Percentiles rank a stretch among this genome's conserved stretches.
phyloP scores from a whole-genome alignment of 2,329 filamentous ascomycete species.

The Aspergillus sp. region DNA sequence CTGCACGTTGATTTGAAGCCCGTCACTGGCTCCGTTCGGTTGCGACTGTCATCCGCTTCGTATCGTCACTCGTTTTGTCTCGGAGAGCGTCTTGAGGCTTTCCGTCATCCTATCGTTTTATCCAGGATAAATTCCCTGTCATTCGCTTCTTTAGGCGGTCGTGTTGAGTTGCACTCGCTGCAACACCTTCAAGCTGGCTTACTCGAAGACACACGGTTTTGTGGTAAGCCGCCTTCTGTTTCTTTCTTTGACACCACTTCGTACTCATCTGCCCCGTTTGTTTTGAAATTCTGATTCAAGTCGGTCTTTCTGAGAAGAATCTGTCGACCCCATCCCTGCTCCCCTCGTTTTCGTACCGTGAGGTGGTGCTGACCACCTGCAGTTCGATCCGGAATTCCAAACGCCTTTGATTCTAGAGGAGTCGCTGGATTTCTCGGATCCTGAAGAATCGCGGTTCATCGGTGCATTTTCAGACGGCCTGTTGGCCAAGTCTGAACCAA shows the following conservation, averaged over 20 bases:
- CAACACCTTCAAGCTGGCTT: slow-evolving; percentile 52
- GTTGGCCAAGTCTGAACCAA: slow-evolving; percentile 58
- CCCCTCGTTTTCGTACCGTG: slow-evolving; percentile 2
- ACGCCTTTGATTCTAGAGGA: slow-evolving; percentile 49
- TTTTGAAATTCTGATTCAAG: slow-evolving; percentile 16
- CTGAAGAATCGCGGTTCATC: slow-evolving; percentile 45
- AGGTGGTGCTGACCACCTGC: slow-evolving; percentile 15
- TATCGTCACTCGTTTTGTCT: slow-evolving; percentile 47
- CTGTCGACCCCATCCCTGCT: slow-evolving; percentile 1
- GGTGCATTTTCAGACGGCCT: slow-evolving; percentile 51
- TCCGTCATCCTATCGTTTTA: slow-evolving; percentile 39
- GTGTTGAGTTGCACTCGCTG: slow-evolving; percentile 42
- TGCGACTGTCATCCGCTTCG: slow-evolving; percentile 36
- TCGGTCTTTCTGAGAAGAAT: slow-evolving; percentile 18
- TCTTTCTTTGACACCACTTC: slow-evolving; percentile 23
- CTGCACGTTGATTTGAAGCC: slow-evolving; percentile 37
- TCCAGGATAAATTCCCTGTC: slow-evolving; percentile 43
- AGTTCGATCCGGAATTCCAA: slow-evolving; percentile 46
- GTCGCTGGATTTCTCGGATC: slow-evolving; percentile 45
- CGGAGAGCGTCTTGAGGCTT: slow-evolving; percentile 34
- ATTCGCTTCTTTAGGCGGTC: slow-evolving; percentile 46
- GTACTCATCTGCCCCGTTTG: slow-evolving; percentile 5
- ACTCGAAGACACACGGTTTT: slow-evolving; percentile 46
- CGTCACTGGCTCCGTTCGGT: slow-evolving; percentile 26
- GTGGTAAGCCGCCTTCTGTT: slow-evolving; percentile 38